A percentile compares a stretch with the other conserved stretches of the same genome.
phyloP scores from a whole-genome alignment of 2,329 filamentous ascomycete species.

The Fusarium palustre region DNA sequence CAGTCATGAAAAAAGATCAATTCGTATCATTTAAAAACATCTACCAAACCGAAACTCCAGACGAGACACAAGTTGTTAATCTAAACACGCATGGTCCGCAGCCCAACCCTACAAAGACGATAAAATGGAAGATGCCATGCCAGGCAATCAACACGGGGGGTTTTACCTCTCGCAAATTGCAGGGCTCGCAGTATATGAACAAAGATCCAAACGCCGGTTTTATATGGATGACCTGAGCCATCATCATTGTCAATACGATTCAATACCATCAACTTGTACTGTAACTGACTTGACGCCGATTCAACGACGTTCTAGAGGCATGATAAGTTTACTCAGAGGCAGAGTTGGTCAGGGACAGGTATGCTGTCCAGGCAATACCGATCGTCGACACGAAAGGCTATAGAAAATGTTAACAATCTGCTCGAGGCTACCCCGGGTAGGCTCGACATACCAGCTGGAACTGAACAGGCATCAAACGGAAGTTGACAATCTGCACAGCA shows the following conservation, averaged over 20 bases:
- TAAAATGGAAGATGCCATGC: background rate
- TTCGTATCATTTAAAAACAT: constrained; percentile 3
- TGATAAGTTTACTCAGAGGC: constrained; percentile 69
- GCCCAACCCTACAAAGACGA: background rate
- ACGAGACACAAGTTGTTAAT: constrained; percentile 24
- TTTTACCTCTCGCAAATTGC: background rate
- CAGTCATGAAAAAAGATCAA: background rate
- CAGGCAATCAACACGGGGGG: background rate
- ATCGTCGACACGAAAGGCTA: constrained; percentile 96
- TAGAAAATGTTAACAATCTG: constrained; percentile 14
- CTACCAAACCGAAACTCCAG: constrained; percentile 17
- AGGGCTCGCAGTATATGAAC: constrained; percentile 3
- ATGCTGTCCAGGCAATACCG: constrained; percentile 97
- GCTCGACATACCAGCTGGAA: constrained; percentile 85
- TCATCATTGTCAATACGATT: background rate
- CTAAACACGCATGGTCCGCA: constrained; percentile 5
- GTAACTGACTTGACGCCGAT: background rate
- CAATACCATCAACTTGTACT: constrained; percentile 4
- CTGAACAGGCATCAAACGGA: constrained; percentile 92
- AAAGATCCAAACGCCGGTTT: constrained; percentile 21
- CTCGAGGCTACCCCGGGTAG: background rate
- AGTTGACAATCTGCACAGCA: constrained; percentile 95
- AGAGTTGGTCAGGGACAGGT: constrained; percentile 91
- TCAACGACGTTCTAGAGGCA: background rate
- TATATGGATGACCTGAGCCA: background rate